Base-by-base conservation (phyloP, 768 basidiomycete genomes). In the Termitomyces sp. region DNA sequence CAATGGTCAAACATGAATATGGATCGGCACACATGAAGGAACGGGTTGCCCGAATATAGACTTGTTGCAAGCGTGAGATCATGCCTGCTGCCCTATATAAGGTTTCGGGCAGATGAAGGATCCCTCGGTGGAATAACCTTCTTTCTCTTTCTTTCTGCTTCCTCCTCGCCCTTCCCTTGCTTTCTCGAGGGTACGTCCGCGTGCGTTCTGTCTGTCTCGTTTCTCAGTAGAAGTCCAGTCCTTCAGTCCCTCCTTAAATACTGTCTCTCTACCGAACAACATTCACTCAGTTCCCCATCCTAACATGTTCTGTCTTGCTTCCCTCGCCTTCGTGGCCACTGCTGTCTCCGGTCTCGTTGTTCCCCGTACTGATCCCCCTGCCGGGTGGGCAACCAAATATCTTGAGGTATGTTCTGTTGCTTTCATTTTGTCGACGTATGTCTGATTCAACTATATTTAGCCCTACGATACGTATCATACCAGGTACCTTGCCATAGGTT, bases 401-500 rank as follows among this genome's bases (percentile, higher is more conserved):
- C 79, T 88, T 6, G 87, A 80, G 72, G 72, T 77, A 60, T 16
- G 53, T 26, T 49, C 33, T 44, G 28, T 6, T 18, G 33, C 51
- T 49, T 56, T 38, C 38, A 47, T 33, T 58, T 47, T 36, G 51
- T 3, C 33, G 32, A 36, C 44, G 55, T 32, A 56, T 51, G 26
- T 52, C 52, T 51, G 36, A 57, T 51, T 28, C 13, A 45, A 40
- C 30, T 51, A 26, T 45, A 6, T 6, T 13, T 56, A 86, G 84
- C 48, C 68, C 18, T 88, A 88, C 65, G 62, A 71, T 42, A 62
- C 53, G 16, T 87, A 89, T 73, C 84, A 88, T 73, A 63, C 68
- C 30, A 78, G 89, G 58, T 91, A 90, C 71, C 64, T 81, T 56
- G 78, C 80, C 44, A 68, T 88, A 61, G 75, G 73, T 50, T 85